Evolutionary conservation across 2,329 filamentous ascomycete species (phyloP).

Genomic region (Diaporthe sp.): DNA sequence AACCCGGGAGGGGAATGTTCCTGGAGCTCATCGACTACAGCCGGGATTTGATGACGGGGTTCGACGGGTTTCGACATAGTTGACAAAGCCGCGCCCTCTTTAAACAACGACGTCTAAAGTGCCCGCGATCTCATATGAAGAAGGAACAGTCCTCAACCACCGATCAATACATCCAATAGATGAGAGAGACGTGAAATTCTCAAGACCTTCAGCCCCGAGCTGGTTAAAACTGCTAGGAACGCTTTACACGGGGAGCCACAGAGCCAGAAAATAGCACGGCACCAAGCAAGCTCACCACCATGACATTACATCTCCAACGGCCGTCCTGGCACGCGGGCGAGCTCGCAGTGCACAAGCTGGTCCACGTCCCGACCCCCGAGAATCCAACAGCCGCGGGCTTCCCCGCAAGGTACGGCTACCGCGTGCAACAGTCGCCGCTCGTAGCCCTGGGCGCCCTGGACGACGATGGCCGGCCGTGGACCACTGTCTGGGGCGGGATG

Average conservation of each 20-base stretch:
- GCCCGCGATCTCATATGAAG: no score
- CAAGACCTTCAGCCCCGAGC: neutral
- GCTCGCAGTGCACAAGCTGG: conserved; percentile 71
- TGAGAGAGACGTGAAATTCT: no score
- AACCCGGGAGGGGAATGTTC: neutral
- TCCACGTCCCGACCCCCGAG: conserved; percentile 67
- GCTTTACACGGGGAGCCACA: neutral
- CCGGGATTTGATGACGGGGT: neutral
- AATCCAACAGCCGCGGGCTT: conserved; percentile 79
- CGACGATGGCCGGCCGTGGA: conserved; percentile 76
- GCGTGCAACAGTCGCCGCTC: conserved; percentile 74
- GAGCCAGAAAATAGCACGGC: neutral
- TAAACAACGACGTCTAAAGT: neutral
- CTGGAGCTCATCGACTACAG: neutral
- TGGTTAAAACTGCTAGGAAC: neutral
- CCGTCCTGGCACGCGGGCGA: conserved; percentile 75
- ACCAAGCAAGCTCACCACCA: neutral
- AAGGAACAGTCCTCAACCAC: neutral
- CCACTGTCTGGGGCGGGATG: conserved; percentile 82
- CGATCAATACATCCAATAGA: neutral
- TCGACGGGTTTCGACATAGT: neutral
- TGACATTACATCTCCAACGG: conserved; percentile 31
- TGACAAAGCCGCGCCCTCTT: neutral
- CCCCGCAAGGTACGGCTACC: conserved; percentile 69
- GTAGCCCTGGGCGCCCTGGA: conserved; percentile 83